Evolutionary conservation across 805 yeast species (phyloP).

Genomic region (Wickerhamiella dianesei): DNA sequence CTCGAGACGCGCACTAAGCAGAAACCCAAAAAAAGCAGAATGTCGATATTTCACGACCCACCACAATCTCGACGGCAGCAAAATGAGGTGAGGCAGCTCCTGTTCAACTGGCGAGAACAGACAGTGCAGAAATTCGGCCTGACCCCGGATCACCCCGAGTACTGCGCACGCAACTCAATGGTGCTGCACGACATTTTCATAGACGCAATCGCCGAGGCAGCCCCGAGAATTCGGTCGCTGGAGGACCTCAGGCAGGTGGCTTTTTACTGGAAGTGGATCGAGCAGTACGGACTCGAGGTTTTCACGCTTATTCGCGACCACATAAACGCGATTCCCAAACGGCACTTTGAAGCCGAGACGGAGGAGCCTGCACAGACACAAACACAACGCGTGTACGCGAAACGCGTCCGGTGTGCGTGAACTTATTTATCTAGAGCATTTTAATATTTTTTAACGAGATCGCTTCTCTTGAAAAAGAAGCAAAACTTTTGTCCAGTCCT

Average conservation of each 20-base stretch:
- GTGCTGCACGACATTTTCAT: conserved; percentile 23
- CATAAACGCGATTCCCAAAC: conserved; percentile 16
- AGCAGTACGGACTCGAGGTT: conserved; percentile 20
- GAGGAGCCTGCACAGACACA: background rate
- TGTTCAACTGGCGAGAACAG: conserved; percentile 15
- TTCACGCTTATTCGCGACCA: conserved; percentile 16
- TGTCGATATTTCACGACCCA: too few species aligned
- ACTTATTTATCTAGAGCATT: too few species aligned
- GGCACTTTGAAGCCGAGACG: background rate
- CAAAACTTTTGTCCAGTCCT: too few species aligned
- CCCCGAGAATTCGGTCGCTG: conserved; percentile 16
- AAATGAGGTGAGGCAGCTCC: conserved; percentile 4
- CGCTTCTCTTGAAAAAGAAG: too few species aligned
- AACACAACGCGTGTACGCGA: background rate
- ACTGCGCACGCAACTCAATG: conserved; percentile 20
- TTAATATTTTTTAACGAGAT: too few species aligned
- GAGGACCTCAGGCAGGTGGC: conserved; percentile 19
- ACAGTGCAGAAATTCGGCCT: conserved; percentile 16
- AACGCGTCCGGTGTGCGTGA: background rate
- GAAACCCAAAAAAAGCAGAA: too few species aligned
- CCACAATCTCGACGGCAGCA: background rate
- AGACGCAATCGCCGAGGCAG: conserved; percentile 21
- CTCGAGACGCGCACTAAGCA: too few species aligned
- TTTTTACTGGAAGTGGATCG: conserved; percentile 23
- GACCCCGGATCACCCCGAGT: conserved; percentile 15